Evolutionary conservation across 768 basidiomycete genomes (phyloP).

Genomic region (Termitomyces sp.): DNA sequence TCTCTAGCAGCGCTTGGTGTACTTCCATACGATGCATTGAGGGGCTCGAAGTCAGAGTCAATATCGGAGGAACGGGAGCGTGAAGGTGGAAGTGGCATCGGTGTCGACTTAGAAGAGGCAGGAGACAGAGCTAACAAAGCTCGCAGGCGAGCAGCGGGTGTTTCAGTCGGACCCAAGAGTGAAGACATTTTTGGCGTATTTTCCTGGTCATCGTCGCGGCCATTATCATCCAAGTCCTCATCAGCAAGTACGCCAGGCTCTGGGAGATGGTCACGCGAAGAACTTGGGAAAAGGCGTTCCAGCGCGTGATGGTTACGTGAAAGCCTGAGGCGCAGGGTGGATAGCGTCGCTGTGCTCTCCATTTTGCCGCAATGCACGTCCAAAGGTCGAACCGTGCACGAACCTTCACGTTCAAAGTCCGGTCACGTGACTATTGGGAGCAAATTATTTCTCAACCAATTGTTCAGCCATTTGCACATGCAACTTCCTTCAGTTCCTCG

Average conservation of each 20-base stretch:
- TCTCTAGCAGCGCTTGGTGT: conserved; percentile 48
- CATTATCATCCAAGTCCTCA: conserved; percentile 20
- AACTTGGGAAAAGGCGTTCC: conserved; percentile 26
- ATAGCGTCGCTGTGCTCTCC: conserved; percentile 20
- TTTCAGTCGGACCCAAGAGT: conserved; percentile 26
- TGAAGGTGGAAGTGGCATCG: conserved; percentile 21
- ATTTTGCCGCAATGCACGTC: conserved; percentile 15
- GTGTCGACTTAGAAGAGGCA: conserved; percentile 22
- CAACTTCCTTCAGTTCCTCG: conserved; percentile 49
- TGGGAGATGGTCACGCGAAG: conserved; percentile 27
- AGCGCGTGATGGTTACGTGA: conserved; percentile 21
- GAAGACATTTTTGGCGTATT: conserved; percentile 33
- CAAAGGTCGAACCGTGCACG: neutral
- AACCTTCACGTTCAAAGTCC: neutral
- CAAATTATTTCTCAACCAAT: neutral
- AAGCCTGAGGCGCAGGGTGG: conserved; percentile 32
- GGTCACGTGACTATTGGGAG: neutral
- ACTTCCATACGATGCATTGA: conserved; percentile 26
- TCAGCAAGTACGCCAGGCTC: conserved; percentile 22
- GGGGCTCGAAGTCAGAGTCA: conserved; percentile 57
- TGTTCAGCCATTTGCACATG: neutral
- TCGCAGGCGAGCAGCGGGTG: conserved; percentile 59
- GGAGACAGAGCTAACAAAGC: conserved; percentile 53
- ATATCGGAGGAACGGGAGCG: conserved; percentile 40
- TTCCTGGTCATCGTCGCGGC: conserved; percentile 31